Evolutionary conservation across 345 rosid genomes (phyloP).

Genomic region (Pugionium cornutum): DNA sequence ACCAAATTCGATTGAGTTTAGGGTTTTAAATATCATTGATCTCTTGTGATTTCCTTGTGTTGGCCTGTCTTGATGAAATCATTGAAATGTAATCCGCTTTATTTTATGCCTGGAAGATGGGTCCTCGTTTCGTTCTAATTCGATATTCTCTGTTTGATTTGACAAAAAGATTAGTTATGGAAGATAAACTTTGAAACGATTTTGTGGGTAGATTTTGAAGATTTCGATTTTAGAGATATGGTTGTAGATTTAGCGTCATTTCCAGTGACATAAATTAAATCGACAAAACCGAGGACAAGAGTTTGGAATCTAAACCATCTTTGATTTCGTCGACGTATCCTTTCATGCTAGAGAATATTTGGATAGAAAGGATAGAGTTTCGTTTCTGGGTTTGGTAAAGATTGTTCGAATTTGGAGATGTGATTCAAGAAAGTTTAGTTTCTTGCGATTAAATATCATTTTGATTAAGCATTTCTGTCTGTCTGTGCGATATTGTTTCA

Average conservation of each 20-base stretch:
- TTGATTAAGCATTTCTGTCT: constrained; percentile 1
- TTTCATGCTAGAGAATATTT: neutral
- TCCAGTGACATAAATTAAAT: too few relatives aligned
- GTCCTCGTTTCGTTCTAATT: neutral
- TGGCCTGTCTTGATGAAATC: neutral
- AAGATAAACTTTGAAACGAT: neutral
- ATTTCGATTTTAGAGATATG: neutral
- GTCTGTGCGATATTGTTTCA: constrained; percentile 33
- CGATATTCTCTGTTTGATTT: neutral
- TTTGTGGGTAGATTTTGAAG: neutral
- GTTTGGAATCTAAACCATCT: neutral
- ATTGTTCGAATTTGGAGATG: neutral
- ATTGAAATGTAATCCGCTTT: neutral
- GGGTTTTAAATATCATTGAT: neutral
- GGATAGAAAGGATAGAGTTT: neutral
- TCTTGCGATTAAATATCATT: neutral
- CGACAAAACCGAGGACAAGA: neutral
- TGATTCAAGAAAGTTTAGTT: neutral
- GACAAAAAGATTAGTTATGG: neutral
- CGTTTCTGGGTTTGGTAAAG: neutral
- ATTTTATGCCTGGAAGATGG: neutral
- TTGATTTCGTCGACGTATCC: neutral
- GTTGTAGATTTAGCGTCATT: neutral
- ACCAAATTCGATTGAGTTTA: neutral
- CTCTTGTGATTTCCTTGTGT: neutral